Evolutionary conservation across 2,329 filamentous ascomycete genomes (phyloP), one percentile per base, ranked within the genome.

Genomic region (Sarocladium kiliense): DNA sequence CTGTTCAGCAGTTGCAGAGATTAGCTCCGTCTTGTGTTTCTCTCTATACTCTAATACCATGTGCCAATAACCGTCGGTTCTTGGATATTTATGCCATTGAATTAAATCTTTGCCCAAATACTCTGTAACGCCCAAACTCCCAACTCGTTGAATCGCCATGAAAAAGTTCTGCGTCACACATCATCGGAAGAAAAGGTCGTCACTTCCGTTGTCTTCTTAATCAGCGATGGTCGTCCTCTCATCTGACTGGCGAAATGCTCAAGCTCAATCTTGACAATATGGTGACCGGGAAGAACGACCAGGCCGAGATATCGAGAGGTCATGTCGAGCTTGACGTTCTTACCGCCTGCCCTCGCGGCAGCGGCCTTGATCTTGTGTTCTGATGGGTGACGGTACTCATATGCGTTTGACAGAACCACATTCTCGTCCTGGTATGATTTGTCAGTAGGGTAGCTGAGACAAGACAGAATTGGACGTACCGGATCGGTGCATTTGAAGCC

Each of bases 401-500:
- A 88, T 0, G 93, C 89, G 61, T 88, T 81, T 34, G 87, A 81
- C 54, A 99, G 83, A 54, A 99, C 90, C 60, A 97, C 80, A 65
- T 99, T 97, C 64, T 82, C 84, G 59, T 96, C 89, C 91, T 96
- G 21, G 3, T 19, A 12, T 16, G 18, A 3, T 41, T 3, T n/a
- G 12, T 21, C 30, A 25, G 14, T 9, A 10, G 14, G 10, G 30
- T 30, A 23, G 3, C 23, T 11, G n/a, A 49, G 14, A 41, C n/a
- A 4, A 30, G 45, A 37, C 3, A 49, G 56, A 41, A 26, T 26
- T 57, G 42, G 45, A 77, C 81, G 53, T 74, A 95, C 91, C 57
- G 88, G 85, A 75, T 99, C 94, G 27, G 92, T 97, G 75, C 94
- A 99, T 72, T 95, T 97, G 74, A 99, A 89, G 60, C 85, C 80